Evolutionary conservation across 2,329 filamentous ascomycete species (phyloP).

Genomic region (Ploettnerulaceae sp.): DNA sequence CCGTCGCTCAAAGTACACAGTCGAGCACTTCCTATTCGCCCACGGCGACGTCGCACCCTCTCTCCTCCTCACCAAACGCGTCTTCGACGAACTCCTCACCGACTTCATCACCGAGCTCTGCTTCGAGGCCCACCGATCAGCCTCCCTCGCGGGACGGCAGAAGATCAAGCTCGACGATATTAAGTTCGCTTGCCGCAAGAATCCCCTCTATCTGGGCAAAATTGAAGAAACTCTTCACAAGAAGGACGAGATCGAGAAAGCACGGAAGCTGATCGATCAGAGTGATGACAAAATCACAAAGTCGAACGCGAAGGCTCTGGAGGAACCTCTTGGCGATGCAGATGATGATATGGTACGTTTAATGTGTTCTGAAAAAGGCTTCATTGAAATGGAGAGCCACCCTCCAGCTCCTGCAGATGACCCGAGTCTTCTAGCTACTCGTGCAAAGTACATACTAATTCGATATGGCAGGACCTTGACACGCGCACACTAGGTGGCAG

Average conservation of each 20-base stretch:
- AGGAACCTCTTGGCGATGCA: conserved; percentile 49
- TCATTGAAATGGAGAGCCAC: no score
- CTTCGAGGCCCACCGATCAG: conserved; percentile 81
- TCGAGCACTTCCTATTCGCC: conserved; percentile 70
- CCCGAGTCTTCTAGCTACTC: no score
- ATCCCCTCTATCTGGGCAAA: conserved; percentile 79
- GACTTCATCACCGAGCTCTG: conserved; percentile 95
- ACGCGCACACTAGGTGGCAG: conserved; percentile 22
- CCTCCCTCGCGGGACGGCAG: conserved; percentile 80
- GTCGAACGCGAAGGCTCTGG: conserved; percentile 40
- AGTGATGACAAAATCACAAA: conserved; percentile 60
- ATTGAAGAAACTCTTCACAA: conserved; percentile 87
- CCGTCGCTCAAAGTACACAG: conserved; percentile 38
- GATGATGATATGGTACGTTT: conserved; percentile 50
- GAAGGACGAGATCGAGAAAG: conserved; percentile 79
- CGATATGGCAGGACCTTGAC: no score
- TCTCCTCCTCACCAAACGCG: conserved; percentile 75
- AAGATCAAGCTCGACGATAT: conserved; percentile 99
- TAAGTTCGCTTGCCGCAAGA: conserved; percentile 84
- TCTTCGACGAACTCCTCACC: conserved; percentile 91
- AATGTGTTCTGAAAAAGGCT: no score
- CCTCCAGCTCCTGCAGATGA: no score
- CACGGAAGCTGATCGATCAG: conserved; percentile 68
- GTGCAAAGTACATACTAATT: no score
- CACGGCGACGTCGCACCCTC: conserved; percentile 75